phyloP scores from a whole-genome alignment of 1,284 basidiomycete genomes.

The Pulveroboletus sp. region DNA sequence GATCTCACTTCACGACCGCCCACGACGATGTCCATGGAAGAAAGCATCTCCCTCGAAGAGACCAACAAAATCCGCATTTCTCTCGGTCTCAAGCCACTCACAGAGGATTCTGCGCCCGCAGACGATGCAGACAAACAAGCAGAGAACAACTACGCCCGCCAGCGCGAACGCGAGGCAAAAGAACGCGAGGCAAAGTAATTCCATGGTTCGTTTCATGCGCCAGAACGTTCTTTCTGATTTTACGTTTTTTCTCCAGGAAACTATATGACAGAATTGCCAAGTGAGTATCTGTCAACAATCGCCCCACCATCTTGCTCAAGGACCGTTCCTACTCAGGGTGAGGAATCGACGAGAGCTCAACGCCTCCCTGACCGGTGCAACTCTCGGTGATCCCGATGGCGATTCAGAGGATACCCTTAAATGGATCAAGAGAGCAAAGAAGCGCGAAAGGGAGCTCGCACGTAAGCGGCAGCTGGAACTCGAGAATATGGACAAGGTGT shows the following conservation, averaged over 20 bases:
- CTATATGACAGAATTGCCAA: conserved; percentile 83
- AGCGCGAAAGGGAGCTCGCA: conserved; percentile 82
- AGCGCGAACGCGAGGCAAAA: conserved; percentile 68
- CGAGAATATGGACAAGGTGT: conserved; percentile 78
- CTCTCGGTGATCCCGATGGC: conserved; percentile 80
- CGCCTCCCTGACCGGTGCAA: conserved; percentile 85
- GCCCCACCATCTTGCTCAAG: conserved; percentile 48
- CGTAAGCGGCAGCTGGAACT: conserved; percentile 76
- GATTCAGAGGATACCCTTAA: conserved; percentile 75
- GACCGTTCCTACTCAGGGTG: conserved; percentile 59
- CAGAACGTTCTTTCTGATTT: conserved; percentile 31
- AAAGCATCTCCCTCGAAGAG: conserved; percentile 93
- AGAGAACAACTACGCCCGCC: conserved; percentile 80
- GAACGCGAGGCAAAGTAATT: conserved; percentile 76
- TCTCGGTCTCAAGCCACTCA: conserved; percentile 92
- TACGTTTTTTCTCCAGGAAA: conserved; percentile 49
- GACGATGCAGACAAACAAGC: conserved; percentile 78
- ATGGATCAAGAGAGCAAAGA: conserved; percentile 90
- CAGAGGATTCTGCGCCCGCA: conserved; percentile 67
- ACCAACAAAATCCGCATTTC: conserved; percentile 97
- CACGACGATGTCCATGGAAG: conserved; percentile 67
- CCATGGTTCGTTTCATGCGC: conserved; percentile 14
- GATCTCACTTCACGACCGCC: neutral
- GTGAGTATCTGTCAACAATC: conserved; percentile 57
- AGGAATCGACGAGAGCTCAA: conserved; percentile 91